These are phyloP conservation scores for Blastobotrys raffinosifermentans DNA, from an alignment of 1,139 yeast genomes.

Conservation along the genomic window DNA sequence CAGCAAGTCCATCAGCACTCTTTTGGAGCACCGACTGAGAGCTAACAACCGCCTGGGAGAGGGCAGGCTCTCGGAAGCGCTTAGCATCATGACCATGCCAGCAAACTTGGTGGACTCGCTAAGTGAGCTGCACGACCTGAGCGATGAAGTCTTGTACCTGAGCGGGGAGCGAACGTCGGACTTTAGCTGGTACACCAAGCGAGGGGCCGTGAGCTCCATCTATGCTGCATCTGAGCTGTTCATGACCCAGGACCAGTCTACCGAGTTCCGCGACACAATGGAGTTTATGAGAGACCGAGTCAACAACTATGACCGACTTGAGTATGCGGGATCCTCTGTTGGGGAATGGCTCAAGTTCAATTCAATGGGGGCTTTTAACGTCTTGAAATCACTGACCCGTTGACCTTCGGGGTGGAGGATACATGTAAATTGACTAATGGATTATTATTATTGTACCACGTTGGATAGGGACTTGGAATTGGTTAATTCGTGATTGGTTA, in stretches of 20 bases:
- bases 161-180: conserved; percentile 82
- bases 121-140: conserved; percentile 63
- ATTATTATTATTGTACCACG: too few relatives aligned
- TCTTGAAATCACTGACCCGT: conserved; percentile 47
- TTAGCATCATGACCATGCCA: conserved; percentile 53
- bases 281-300: conserved; percentile 61
- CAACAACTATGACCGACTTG: conserved; percentile 47
- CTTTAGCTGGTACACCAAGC: conserved; percentile 88
- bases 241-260: conserved; percentile 73
- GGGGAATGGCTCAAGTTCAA: conserved; percentile 77
- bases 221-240: conserved; percentile 69
- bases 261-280: conserved; percentile 49
- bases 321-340: conserved; percentile 52
- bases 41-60: conserved; percentile 51
- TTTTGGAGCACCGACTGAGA: conserved; percentile 55
- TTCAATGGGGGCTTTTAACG: conserved; percentile 57
- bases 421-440: too few relatives aligned
- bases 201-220: conserved; percentile 61
- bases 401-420: too few relatives aligned
- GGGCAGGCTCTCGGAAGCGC: conserved; percentile 37
- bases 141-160: conserved; percentile 77
- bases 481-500: too few relatives aligned
- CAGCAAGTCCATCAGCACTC: conserved; percentile 14
- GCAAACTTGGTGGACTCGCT: conserved; percentile 45
- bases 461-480: too few relatives aligned